phyloP scores from a whole-genome alignment of 495 filamentous ascomycete species.

The Penicillium lagena region DNA sequence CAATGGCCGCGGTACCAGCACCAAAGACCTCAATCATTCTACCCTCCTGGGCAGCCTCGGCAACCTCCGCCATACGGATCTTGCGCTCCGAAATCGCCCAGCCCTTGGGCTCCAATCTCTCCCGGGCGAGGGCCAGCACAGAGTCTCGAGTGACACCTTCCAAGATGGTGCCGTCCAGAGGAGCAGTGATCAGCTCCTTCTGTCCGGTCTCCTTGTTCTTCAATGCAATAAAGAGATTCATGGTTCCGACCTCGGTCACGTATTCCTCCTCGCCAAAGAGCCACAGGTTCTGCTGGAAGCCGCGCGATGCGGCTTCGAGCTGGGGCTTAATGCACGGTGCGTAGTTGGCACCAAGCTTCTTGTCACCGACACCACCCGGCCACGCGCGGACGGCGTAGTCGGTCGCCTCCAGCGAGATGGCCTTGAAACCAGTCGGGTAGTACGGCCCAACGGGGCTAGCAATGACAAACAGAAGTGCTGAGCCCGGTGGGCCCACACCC shows the following conservation, averaged over 20 bases:
- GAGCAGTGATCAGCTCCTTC: slow-evolving; percentile 86
- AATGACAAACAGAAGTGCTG: slow-evolving; percentile 87
- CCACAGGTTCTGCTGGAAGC: slow-evolving; percentile 98
- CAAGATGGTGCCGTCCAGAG: slow-evolving; percentile 94
- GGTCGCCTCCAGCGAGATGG: slow-evolving; percentile 86
- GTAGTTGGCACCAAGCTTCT: slow-evolving; percentile 98
- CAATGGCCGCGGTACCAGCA: slow-evolving; percentile 74
- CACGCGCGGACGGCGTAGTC: slow-evolving; percentile 93
- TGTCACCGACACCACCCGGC: slow-evolving; percentile 94
- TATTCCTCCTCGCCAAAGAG: slow-evolving; percentile 90
- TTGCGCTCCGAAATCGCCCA: slow-evolving; percentile 86
- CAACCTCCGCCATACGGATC: slow-evolving; percentile 78
- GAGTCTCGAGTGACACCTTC: slow-evolving; percentile 91
- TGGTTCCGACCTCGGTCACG: slow-evolving; percentile 94
- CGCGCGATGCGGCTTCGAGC: slow-evolving; percentile 77
- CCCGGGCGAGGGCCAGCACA: slow-evolving; percentile 73
- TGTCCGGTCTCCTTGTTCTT: slow-evolving; percentile 75
- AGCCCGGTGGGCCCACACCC: slow-evolving; percentile 84
- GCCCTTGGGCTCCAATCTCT: slow-evolving; percentile 75
- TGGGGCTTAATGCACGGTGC: slow-evolving; percentile 94
- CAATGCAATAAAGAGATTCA: slow-evolving; percentile 91
- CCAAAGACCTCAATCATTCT: slow-evolving; percentile 89
- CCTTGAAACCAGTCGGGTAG: slow-evolving; percentile 97
- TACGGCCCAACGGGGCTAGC: slow-evolving; percentile 96
- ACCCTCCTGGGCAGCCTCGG: slow-evolving; percentile 74